Percentiles rank a stretch among this genome's conserved stretches.
Evolutionary conservation across 2,329 filamentous ascomycete genomes (phyloP).

Genomic region (Diaporthe sp.): DNA sequence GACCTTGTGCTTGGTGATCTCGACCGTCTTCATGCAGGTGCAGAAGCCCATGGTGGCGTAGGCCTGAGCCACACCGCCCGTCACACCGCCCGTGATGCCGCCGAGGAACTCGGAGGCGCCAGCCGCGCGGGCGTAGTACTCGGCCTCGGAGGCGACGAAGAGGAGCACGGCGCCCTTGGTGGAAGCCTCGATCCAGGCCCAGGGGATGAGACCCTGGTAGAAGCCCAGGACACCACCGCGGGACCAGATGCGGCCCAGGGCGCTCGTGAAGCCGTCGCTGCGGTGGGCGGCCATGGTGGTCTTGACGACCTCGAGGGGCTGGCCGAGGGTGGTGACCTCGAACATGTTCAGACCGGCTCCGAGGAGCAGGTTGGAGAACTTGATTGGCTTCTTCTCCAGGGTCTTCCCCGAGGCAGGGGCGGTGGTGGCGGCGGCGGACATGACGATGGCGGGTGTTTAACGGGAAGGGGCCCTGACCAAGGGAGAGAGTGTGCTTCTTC

Average conservation of each 20-base stretch:
- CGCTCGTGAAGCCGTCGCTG: constrained; percentile 84
- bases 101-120: constrained; percentile 89
- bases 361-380: constrained; percentile 98
- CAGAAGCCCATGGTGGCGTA: constrained; percentile 99
- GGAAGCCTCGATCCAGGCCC: constrained; percentile 99
- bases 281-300: constrained; percentile 99
- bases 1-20: constrained; percentile 98
- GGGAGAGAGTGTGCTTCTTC: constrained; percentile 90
- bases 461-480: constrained; percentile 93
- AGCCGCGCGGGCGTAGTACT: constrained; percentile 88
- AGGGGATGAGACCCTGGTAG: constrained; percentile 99
- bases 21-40: constrained; percentile 99
- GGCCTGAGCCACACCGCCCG: constrained; percentile 94
- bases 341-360: constrained; percentile 96
- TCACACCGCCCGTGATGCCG: constrained; percentile 92
- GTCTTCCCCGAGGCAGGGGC: constrained; percentile 61
- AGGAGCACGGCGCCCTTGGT: constrained; percentile 99
- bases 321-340: constrained; percentile 77
- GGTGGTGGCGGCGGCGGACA: constrained; percentile 71
- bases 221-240: constrained; percentile 95
- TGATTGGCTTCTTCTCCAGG: constrained; percentile 99
- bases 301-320: constrained; percentile 98
- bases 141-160: constrained; percentile 98
- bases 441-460: constrained; percentile 61
- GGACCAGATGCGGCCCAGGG: constrained; percentile 89